Conservation (phyloP, 495 filamentous ascomycete genomes). For the Penicillium turbatum region DNA sequence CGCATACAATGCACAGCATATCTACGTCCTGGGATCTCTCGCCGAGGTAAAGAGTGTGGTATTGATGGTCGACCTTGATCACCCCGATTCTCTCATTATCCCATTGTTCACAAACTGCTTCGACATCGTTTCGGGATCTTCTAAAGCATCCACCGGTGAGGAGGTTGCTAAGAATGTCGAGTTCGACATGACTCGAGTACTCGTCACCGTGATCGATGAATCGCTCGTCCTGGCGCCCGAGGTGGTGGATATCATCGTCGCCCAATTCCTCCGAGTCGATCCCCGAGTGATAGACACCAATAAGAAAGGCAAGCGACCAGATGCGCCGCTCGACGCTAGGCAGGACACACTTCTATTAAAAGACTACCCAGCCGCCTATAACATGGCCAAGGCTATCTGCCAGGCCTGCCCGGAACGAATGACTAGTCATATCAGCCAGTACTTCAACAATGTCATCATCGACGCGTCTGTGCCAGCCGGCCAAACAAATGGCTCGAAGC, state of each 20-base stretch:
- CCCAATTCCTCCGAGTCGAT: conserved; percentile 88
- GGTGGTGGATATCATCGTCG: conserved; percentile 89
- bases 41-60: conserved; percentile 92
- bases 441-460: conserved; percentile 94
- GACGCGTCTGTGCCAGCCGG: conserved; percentile 61
- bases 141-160: conserved; percentile 69
- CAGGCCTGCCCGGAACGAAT: conserved; percentile 88
- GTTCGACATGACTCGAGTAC: conserved; percentile 80
- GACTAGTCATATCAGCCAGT: conserved; percentile 88
- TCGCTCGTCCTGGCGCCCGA: conserved; percentile 69
- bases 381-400: conserved; percentile 93
- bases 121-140: conserved; percentile 79
- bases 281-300: conserved; percentile 48
- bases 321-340: conserved; percentile 57
- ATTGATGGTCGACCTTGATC: conserved; percentile 84
- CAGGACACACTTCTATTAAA: conserved; percentile 78
- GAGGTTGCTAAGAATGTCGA: conserved; percentile 85
- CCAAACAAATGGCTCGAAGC: conserved; percentile 42
- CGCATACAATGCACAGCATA: conserved; percentile 88
- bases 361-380: conserved; percentile 85
- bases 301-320: conserved; percentile 57
- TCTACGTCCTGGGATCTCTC: conserved; percentile 82
- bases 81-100: conserved; percentile 67
- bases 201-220: conserved; percentile 85
- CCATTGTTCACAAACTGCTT: conserved; percentile 84